Evolutionary conservation across 306 rosid species (phyloP).

Genomic region (Prunus davidiana): DNA sequence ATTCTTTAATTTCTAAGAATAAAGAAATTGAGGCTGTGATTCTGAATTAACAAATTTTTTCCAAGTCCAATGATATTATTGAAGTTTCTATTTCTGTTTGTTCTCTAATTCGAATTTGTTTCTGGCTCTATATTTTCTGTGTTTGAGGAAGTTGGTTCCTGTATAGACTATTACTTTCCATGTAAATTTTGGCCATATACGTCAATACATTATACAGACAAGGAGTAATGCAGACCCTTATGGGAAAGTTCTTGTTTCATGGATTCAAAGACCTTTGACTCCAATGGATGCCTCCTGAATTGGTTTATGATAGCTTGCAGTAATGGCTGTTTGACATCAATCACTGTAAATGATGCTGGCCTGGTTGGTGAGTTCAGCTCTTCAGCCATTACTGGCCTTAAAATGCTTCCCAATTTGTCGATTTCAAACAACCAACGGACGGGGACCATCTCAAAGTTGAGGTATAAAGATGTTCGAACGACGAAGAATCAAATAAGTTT

Average conservation of each 20-base stretch:
- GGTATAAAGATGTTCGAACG: constrained; percentile 18
- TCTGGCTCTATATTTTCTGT: too few species aligned
- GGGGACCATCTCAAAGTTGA: constrained; percentile 46
- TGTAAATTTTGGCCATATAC: too few species aligned
- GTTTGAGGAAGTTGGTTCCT: too few species aligned
- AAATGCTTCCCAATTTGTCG: constrained; percentile 59
- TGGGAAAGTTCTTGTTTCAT: constrained; percentile 50
- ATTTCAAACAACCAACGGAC: constrained; percentile 58
- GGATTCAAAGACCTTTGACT: constrained; percentile 57
- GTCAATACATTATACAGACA: constrained; percentile 21
- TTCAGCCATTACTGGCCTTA: constrained; percentile 49
- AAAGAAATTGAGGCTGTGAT: too few species aligned
- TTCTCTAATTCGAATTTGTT: too few species aligned
- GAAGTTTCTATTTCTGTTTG: too few species aligned
- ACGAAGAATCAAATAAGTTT: neutral
- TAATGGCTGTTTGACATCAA: constrained; percentile 53
- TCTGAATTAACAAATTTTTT: too few species aligned
- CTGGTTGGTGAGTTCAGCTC: constrained; percentile 62
- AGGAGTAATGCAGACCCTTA: constrained; percentile 55
- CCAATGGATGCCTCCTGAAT: constrained; percentile 67
- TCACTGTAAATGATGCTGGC: constrained; percentile 50
- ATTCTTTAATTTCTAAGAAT: too few species aligned
- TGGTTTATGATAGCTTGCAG: constrained; percentile 60
- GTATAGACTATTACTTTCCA: too few species aligned
- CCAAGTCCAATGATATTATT: too few species aligned